Base-by-base conservation (phyloP, 495 filamentous ascomycete genomes). In the Penicillium waksmanii region DNA sequence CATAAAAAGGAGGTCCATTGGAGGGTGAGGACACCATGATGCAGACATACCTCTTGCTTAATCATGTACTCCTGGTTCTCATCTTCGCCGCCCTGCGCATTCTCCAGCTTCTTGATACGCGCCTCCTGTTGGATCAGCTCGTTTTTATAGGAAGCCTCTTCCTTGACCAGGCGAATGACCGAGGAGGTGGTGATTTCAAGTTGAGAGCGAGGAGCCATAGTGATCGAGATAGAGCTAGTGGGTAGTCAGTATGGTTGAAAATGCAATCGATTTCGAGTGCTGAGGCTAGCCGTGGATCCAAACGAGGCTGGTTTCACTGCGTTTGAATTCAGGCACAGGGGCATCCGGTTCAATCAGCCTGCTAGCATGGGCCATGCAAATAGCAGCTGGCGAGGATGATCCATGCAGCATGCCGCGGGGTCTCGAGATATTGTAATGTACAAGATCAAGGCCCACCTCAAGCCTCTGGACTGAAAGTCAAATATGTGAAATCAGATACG, bases 121-220 rank as follows among this genome's bases (percentile, higher is more conserved):
- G 80, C 79, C 55, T 88, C 82, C 65, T 97, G 92, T 56, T 85
- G 74, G 57, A 81, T 75, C 19, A 91, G 81, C 68, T 98, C 95
- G 63, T 87, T 87, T 74, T 92, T 89, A 77, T 98, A 97, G 70
- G 86, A 92, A 35, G 81, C 79, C 68, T 97, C 92, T 72, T 98
- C 95, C 72, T 96, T 97, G 55, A 97, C 84, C 51, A 97, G 82
- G 53, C 94, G 91, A 64, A 84, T 77, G 65, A 97, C 81, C 19
- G 88, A 83, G 48, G 85, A 84, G 17, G 89, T 93, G 50, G 84
- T 81, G 63, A 95, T 91, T 48, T 84, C 77, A 57, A 96, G 81
- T 63, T 83, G 82, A 10, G 88, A 86, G 34, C 89, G 89, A 10
- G 90, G 82, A 7, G 88, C 80, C 90, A 94, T 96, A 48, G 13